Evolutionary conservation across 2,329 filamentous ascomycete genomes (phyloP), one percentile per base, ranked within the genome.

Genomic region (Berkeleyomyces rouxiae): DNA sequence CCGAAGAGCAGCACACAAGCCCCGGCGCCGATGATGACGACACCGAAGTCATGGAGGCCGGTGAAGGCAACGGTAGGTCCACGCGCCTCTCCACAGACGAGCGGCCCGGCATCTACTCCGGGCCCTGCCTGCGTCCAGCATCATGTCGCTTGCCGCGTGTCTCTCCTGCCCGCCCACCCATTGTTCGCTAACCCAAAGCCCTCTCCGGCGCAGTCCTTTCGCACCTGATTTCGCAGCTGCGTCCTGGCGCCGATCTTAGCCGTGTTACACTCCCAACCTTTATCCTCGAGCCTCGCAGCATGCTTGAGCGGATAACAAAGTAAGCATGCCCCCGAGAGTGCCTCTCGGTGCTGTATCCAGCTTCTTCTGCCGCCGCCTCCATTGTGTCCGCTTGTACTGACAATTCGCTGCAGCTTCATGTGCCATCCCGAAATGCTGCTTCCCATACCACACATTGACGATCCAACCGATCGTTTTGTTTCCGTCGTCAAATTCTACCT

Each of bases 291-390:
- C 93, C 93, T 33, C 85, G 91, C 70, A 96, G 91, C 69, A 99
- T 99, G 93, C 78, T 99, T 69, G 93, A 99, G 76, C 84, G 93
- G 69, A 99, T 99, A 72, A 99, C 93, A 70, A 99, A 99, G 91
- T 96, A 77, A 68, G 84, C 43, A 6, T 42, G 10, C 11, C 36
- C 53, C 43, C 11, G 43, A 39, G 23, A 37, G 51, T n/a, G 31
- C 33, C 44, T 55, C 16, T 42, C 13, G 60, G 23, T 36, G 7
- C 37, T 44, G 7, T 43, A 4, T 10, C 36, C n/a, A 43, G 43
- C 37, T 59, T 42, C 59, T 42, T 9, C 33, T 61, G 5, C 44
- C 7, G 44, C 55, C 10, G 16, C 11, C 44, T 16, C 23, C 47
- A 31, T 11, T 46, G 42, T 11, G 9, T 46, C 11, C 23, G 11